Conservation (phyloP, 2,329 filamentous ascomycete genomes). For the Tolypocladium cylindrosporum region DNA sequence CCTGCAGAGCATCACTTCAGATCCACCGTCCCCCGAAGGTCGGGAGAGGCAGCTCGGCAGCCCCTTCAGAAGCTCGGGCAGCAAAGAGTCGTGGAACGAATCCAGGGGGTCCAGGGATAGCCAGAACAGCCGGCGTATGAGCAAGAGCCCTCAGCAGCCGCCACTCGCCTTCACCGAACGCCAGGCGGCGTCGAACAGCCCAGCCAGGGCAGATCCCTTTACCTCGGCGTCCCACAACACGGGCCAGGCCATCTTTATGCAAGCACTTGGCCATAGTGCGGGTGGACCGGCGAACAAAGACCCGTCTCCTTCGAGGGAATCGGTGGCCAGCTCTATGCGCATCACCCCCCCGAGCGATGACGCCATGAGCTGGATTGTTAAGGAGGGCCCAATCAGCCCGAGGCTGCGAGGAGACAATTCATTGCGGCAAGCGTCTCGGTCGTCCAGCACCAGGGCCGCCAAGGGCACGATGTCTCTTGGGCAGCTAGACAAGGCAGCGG, state of each 20-base stretch:
- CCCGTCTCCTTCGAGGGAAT: conserved; percentile 12
- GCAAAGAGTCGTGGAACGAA: conserved; percentile 22
- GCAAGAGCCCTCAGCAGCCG: conserved; percentile 19
- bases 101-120: conserved; percentile 15
- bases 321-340: conserved; percentile 22
- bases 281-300: conserved; percentile 4
- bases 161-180: conserved; percentile 6
- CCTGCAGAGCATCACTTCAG: conserved; percentile 48
- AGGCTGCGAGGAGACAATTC: conserved; percentile 23
- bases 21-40: conserved; percentile 44
- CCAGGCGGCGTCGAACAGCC: conserved; percentile 6
- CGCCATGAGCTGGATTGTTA: conserved; percentile 33
- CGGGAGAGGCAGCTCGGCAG: conserved; percentile 43
- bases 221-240: conserved; percentile 12
- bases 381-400: conserved; percentile 26
- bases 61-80: conserved; percentile 37
- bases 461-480: conserved; percentile 1
- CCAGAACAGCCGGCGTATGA: conserved; percentile 13
- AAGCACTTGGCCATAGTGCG: conserved; percentile 17
- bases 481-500: conserved; percentile 7
- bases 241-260: conserved; percentile 21
- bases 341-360: conserved; percentile 22
- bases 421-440: conserved; percentile 15
- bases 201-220: conserved; percentile 19
- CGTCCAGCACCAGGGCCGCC: conserved; percentile 2